Base-by-base conservation (phyloP, 2,329 filamentous ascomycete species). In the Fusarium abutilonis region DNA sequence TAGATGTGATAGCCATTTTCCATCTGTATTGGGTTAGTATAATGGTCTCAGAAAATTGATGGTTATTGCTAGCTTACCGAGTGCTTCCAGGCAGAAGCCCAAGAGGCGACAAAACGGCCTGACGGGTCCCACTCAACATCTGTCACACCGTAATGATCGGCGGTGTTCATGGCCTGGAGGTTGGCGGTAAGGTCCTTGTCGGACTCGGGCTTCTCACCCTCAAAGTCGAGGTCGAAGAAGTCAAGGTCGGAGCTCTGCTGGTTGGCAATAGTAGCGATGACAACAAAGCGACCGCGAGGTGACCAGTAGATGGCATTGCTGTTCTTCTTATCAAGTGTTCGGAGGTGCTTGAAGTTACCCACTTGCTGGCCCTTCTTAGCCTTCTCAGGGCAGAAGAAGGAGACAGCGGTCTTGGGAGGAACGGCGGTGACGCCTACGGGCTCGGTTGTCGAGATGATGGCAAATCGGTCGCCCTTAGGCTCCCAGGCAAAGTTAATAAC, bases 401-500 rank as follows among this genome's bases (percentile, higher is more conserved):
- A 86, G 17, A 98, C 94, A 0, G 93, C 85, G 1, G 95, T 98
- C 85, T 99, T 99, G 64, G 95, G 93, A 6, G 91, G 86, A 8
- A 96, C 93, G 11, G 91, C 93, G 10, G 91, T 89, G 39, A 89
- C 87, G 35, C 88, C 87, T 36, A 88, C 83, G 3, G 91, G 87
- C 79, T 99, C 95, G 10, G 92, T 90, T 15, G 92, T 95, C 32
- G 93, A 97, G 80, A 99, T 99, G 74, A 97, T 89, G 66, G 97
- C 93, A 76, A 99, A 99, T 35, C 95, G 89, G 77, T 96, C 93
- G 62, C 95, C 95, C 82, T 97, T 97, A 63, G 95, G 95, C 75
- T 99, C 95, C 95, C 95, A 99, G 9, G 95, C 93, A 75, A 99
- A 99, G 83, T 99, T 99, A 81, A 99, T 96, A 70, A 99, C 95